Conservation (phyloP, 805 yeast species). For the Wickerhamomyces bovis region DNA sequence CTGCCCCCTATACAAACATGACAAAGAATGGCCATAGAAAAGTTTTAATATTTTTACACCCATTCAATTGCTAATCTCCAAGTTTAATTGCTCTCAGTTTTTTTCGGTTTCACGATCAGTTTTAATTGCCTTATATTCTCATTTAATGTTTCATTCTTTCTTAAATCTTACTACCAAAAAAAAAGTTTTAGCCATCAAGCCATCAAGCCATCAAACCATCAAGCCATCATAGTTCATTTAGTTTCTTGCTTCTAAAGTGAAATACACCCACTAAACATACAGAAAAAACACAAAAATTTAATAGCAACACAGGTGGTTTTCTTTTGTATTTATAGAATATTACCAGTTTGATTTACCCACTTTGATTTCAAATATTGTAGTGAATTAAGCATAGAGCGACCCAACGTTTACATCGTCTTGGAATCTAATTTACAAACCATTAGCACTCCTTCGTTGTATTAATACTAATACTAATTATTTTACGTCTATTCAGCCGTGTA, state of each 20-base stretch:
- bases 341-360: neutral
- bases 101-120: neutral
- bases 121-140: neutral
- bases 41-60: neutral
- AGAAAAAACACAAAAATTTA: neutral
- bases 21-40: neutral
- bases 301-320: neutral
- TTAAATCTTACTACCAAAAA: neutral
- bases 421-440: too few relatives aligned
- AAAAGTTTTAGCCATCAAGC: too few relatives aligned
- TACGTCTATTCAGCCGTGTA: too few relatives aligned
- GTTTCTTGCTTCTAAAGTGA: too few relatives aligned
- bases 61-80: neutral
- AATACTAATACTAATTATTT: too few relatives aligned
- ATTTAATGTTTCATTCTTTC: too few relatives aligned
- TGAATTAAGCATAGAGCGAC: too few relatives aligned
- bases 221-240: neutral
- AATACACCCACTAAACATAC: too few relatives aligned
- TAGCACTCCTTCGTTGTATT: too few relatives aligned
- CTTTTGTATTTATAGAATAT: neutral
- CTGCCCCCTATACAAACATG: neutral
- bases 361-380: neutral
- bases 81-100: neutral
- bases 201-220: too few relatives aligned
- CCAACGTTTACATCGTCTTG: too few relatives aligned